Conservation (phyloP, 495 filamentous ascomycete species). For the Neurospora sp. region DNA sequence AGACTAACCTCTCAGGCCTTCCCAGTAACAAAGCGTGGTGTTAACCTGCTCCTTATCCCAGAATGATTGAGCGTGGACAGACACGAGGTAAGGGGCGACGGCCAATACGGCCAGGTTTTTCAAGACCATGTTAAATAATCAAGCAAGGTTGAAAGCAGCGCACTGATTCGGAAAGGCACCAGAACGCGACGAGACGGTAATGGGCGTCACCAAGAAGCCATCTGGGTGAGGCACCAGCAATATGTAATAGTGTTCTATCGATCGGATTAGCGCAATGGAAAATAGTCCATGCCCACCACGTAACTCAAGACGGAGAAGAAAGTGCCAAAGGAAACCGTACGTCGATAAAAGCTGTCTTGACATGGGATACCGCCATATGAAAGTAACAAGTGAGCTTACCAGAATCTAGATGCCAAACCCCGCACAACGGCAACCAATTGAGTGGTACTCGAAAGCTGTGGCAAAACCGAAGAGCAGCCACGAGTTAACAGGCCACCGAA, state of each 20-base stretch:
- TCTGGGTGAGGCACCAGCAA: background rate
- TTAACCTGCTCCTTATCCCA: constrained; percentile 37
- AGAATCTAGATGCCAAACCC: background rate
- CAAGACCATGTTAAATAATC: background rate
- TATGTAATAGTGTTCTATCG: background rate
- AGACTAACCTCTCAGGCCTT: constrained; percentile 39
- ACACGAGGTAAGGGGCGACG: background rate
- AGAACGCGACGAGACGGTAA: background rate
- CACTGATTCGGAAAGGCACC: background rate
- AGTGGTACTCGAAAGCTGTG: background rate
- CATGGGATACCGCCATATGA: background rate
- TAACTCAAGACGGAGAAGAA: background rate
- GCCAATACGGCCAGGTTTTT: constrained; percentile 3
- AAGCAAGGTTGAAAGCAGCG: too few relatives aligned
- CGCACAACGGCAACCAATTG: background rate
- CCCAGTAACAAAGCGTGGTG: constrained; percentile 50
- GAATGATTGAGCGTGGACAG: constrained; percentile 16
- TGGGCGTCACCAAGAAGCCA: background rate
- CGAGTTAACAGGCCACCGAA: background rate
- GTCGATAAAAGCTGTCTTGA: background rate
- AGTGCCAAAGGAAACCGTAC: background rate
- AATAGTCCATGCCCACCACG: background rate
- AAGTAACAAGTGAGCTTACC: background rate
- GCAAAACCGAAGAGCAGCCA: background rate
- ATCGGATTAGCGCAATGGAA: background rate